These are phyloP conservation scores for Amylocarpus encephaloides DNA, from an alignment of 2,329 filamentous ascomycete genomes.

Conservation along the genomic window DNA sequence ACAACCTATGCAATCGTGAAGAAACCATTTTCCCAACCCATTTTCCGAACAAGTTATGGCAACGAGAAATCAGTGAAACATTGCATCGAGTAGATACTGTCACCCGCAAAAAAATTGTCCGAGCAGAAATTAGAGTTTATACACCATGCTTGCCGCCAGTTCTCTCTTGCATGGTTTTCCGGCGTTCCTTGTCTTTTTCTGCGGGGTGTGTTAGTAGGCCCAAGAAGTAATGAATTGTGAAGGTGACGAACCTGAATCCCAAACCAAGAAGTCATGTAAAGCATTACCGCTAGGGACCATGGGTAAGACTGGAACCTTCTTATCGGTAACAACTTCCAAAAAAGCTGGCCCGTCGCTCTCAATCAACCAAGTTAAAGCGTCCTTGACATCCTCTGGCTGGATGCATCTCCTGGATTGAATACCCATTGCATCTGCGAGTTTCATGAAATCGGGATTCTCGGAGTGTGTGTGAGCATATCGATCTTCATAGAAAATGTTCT, in stretches of 20 bases:
- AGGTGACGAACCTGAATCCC: conserved; percentile 63
- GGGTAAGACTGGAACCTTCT: conserved; percentile 88
- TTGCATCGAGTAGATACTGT: not conserved
- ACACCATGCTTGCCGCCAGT: conserved; percentile 35
- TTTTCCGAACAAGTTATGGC: conserved; percentile 1
- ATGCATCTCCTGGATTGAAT: conserved; percentile 66
- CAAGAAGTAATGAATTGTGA: conserved; percentile 5
- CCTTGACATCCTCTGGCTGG: conserved; percentile 71
- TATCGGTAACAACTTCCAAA: conserved; percentile 86
- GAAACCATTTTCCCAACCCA: conserved; percentile 17
- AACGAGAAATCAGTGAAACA: not conserved
- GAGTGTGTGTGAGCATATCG: conserved; percentile 90
- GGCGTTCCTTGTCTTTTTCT: conserved; percentile 63
- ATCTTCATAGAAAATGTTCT: conserved; percentile 95
- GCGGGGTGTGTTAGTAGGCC: conserved; percentile 33
- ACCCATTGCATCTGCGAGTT: conserved; percentile 85
- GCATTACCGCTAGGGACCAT: conserved; percentile 89
- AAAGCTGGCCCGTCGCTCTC: conserved; percentile 85
- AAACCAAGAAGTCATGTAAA: conserved; percentile 89
- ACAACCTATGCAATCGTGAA: conserved; percentile 5
- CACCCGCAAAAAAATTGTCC: not conserved
- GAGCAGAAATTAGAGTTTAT: conserved; percentile 1
- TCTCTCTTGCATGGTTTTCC: conserved; percentile 60
- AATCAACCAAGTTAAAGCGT: conserved; percentile 81
- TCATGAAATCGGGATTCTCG: conserved; percentile 92